Evolutionary conservation across 169 alveolate genomes (phyloP).

Genomic region (Plasmodium gallinaceum): DNA sequence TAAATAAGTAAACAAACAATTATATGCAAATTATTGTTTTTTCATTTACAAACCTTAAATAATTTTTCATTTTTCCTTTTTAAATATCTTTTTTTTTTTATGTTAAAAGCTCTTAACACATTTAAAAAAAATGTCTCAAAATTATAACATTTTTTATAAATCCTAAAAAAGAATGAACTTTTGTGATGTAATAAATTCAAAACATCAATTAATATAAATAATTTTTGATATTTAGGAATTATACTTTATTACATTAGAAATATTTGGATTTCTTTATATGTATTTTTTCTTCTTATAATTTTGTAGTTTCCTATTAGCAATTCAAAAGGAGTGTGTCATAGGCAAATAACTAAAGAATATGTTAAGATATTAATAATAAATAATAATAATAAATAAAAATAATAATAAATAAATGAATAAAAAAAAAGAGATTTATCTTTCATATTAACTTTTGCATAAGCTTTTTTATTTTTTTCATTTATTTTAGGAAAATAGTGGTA

Average conservation of each 20-base stretch:
- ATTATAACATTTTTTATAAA: neutral
- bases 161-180: neutral
- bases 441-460: neutral
- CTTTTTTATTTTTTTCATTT: constrained; percentile 7
- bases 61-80: too few species aligned
- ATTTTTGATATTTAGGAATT: neutral
- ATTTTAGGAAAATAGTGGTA: constrained; percentile 54
- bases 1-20: too few species aligned
- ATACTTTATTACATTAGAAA: neutral
- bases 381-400: constrained; percentile 9
- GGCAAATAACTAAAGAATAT: constrained; percentile 29
- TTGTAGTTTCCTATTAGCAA: constrained; percentile 38
- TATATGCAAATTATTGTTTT: too few species aligned
- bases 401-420: constrained; percentile 1
- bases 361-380: constrained; percentile 22
- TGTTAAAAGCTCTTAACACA: too few species aligned
- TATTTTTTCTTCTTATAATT: constrained; percentile 1
- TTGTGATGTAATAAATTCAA: constrained; percentile 16
- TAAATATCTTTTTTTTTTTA: too few species aligned
- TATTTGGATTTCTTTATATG: neutral
- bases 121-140: too few species aligned
- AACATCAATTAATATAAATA: neutral
- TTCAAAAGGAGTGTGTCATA: constrained; percentile 21
- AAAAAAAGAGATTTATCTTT: neutral
- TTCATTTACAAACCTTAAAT: too few species aligned